These are phyloP conservation scores for Stephania japonica DNA, from an alignment of 164 flowering plant species.

Conservation along the genomic window DNA sequence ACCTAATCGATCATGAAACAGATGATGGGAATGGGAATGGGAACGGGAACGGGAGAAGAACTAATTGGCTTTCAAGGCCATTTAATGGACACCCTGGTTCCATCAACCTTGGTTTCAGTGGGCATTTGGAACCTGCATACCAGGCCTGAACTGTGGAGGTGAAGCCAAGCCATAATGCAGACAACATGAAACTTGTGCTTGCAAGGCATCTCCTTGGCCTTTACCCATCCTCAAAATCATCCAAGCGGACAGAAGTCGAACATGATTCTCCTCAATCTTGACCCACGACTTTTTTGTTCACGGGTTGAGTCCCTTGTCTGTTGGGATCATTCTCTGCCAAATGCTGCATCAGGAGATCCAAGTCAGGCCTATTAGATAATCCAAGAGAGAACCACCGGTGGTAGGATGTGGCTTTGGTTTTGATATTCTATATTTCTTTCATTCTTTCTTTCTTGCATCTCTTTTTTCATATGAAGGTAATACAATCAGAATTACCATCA, in stretches of 20 bases:
- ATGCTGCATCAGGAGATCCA: conserved; percentile 77
- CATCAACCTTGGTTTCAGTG: conserved; percentile 48
- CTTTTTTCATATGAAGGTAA: too few relatives aligned
- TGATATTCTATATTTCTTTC: conserved; percentile 17
- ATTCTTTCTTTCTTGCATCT: too few relatives aligned
- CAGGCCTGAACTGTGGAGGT: conserved; percentile 88
- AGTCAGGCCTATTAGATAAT: conserved; percentile 66
- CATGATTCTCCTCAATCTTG: conserved; percentile 24
- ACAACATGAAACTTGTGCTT: conserved; percentile 71
- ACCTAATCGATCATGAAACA: conserved; percentile 2
- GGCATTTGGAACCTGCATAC: conserved; percentile 80
- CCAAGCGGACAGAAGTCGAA: conserved; percentile 70
- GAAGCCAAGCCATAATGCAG: conserved; percentile 77
- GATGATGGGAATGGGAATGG: conserved; percentile 32
- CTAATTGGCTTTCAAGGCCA: conserved; percentile 49
- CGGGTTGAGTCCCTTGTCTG: conserved; percentile 84
- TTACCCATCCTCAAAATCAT: conserved; percentile 63
- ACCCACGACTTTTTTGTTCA: conserved; percentile 71
- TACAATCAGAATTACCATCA: too few relatives aligned
- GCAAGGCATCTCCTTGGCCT: conserved; percentile 87
- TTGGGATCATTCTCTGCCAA: conserved; percentile 85
- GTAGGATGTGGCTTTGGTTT: conserved; percentile 22
- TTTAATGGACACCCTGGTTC: conserved; percentile 40
- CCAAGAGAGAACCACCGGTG: conserved; percentile 50
- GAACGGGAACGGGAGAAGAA: conserved; percentile 49